A percentile compares a stretch with the other conserved stretches of the same genome.
Conservation (phyloP, 176 grass and related monocot genomes). For the Elaeis guineensis region DNA sequence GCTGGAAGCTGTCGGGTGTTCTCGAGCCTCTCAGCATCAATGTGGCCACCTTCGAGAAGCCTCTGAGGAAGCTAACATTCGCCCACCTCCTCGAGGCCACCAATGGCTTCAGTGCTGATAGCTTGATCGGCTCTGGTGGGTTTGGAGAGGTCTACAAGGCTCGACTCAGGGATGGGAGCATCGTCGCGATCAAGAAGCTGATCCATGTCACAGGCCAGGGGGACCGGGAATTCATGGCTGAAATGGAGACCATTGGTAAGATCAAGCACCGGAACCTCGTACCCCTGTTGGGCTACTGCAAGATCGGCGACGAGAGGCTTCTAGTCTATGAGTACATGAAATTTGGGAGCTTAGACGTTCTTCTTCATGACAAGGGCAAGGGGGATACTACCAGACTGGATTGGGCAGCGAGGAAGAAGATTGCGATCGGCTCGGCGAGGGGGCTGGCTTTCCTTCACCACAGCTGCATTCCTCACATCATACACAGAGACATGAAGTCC, state of each 20-base stretch:
- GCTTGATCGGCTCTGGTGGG: slow-evolving; percentile 76
- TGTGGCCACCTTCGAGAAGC: slow-evolving; percentile 88
- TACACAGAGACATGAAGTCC: slow-evolving; percentile 97
- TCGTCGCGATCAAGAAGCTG: slow-evolving; percentile 92
- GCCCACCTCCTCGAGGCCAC: slow-evolving; percentile 92
- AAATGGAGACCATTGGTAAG: slow-evolving; percentile 99
- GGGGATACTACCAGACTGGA: slow-evolving; percentile 36
- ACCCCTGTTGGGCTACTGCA: slow-evolving; percentile 84
- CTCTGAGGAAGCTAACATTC: slow-evolving; percentile 82
- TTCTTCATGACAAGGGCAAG: slow-evolving; percentile 53
- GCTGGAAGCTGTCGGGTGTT: slow-evolving; percentile 80
- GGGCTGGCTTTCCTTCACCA: slow-evolving; percentile 96
- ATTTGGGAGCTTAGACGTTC: slow-evolving; percentile 71
- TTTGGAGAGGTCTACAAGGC: slow-evolving; percentile 99
- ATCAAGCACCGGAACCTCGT: slow-evolving; percentile 98
- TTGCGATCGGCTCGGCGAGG: slow-evolving; percentile 66
- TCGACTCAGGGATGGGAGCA: slow-evolving; percentile 63
- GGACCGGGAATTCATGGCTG: slow-evolving; percentile 81
- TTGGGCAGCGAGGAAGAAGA: slow-evolving; percentile 79
- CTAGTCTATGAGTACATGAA: slow-evolving; percentile 97
- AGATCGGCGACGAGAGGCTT: slow-evolving; percentile 84
- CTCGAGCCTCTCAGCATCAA: slow-evolving; percentile 89
- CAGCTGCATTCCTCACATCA: slow-evolving; percentile 96
- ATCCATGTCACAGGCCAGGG: slow-evolving; percentile 92
- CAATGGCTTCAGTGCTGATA: slow-evolving; percentile 77